Evolutionary conservation across 768 basidiomycete species (phyloP), one percentile per base, ranked within the genome.

Genomic region (Lentinula sp.): DNA sequence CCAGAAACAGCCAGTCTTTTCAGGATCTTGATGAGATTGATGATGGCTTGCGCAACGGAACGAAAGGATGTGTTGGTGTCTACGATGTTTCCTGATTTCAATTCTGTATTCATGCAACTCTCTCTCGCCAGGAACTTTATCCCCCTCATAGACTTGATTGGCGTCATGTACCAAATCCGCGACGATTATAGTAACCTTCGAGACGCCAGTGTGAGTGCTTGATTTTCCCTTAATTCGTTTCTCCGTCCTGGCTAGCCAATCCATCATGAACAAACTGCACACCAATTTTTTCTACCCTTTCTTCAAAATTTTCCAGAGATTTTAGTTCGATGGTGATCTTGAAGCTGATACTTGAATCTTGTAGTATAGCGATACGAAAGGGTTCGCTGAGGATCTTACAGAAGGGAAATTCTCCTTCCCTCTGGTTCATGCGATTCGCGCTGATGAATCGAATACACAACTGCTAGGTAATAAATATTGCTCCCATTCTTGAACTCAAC

Each of bases 361-460:
- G 32, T 57, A 96, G 93, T 98, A 98, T 68, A 77, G 85, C 1
- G 81, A 83, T 45, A 91, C 88, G 69, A 92, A 92, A 70, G 90
- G 90, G 2, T 96, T 92, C 70, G 91, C 91, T 0, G 95, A 98
- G 72, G 96, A 98, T 70, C 78, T 98, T 13, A 89, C 92, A 0
- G 96, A 98, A 74, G 96, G 96, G 5, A 98, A 98, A 72, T 98
- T 98, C 77, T 95, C 93, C 2, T 98, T 98, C 74, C 95, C 95
- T 0, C 80, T 98, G 39, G 87, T 98, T 0, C 96, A 98, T 70
- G 87, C 89, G 15, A 87, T 98, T 48, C 85, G 89, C 32, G 83
- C 90, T 4, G 85, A 94, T 69, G 78, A 76, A 10, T 80, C 86
- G 0, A 93, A 93, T 72, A 80, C 85, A 37, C 88, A 88, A 71